Percentiles rank a stretch among this genome's conserved stretches.
These are phyloP conservation scores for Trypanosoma cruzi DNA, from an alignment of 208 protist species.

Conservation along the genomic window DNA sequence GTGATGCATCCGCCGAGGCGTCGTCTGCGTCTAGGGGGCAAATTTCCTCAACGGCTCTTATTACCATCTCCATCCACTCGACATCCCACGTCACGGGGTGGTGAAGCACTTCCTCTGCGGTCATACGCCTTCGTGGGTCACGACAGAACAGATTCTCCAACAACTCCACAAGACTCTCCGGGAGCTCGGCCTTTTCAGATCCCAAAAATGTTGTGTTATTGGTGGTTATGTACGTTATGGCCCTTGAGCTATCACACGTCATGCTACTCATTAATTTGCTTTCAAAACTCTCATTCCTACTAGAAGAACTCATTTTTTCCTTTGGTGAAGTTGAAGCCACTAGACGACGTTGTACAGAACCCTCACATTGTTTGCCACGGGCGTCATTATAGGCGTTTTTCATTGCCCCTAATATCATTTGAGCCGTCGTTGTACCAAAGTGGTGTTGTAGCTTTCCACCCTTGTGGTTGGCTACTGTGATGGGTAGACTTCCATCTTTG, in stretches of 20 bases:
- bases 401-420: constrained; percentile 46
- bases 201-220: constrained; percentile 39
- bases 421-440: constrained; percentile 24
- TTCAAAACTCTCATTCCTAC: not conserved
- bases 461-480: constrained; percentile 53
- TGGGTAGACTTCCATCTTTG: constrained; percentile 42
- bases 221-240: constrained; percentile 47
- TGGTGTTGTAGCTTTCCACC: constrained; percentile 44
- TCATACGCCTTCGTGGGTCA: constrained; percentile 73
- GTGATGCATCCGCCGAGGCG: not conserved
- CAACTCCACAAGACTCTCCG: constrained; percentile 66
- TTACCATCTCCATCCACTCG: constrained; percentile 74
- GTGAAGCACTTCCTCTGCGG: constrained; percentile 65
- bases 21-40: constrained; percentile 22
- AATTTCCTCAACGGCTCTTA: constrained; percentile 46
- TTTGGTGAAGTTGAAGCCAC: not conserved
- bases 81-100: constrained; percentile 77
- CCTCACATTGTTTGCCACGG: constrained; percentile 27
- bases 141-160: constrained; percentile 71
- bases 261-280: not conserved
- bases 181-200: constrained; percentile 44
- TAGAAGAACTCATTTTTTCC: not conserved
- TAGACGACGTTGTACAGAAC: not conserved
- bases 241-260: constrained; percentile 19
- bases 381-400: constrained; percentile 35